phyloP scores from a whole-genome alignment of 2,329 filamentous ascomycete genomes.

The Neocatenulostroma microsporum region DNA sequence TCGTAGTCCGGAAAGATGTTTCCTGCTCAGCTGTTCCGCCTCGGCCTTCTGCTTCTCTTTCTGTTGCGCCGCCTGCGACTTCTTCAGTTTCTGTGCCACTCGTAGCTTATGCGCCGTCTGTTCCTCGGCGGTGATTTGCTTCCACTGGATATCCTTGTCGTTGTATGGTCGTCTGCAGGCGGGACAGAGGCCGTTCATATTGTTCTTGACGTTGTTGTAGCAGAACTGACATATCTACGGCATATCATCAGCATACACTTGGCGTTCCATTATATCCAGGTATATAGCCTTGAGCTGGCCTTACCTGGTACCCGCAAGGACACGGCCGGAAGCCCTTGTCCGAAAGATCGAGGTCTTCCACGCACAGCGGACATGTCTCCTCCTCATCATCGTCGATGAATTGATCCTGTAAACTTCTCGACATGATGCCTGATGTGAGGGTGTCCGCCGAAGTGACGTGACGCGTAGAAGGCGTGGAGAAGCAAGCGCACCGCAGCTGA shows the following conservation, averaged over 20 bases:
- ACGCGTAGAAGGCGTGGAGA: conserved; percentile 6
- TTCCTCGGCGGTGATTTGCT: conserved; percentile 92
- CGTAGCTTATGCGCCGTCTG: conserved; percentile 64
- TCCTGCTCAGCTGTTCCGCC: conserved; percentile 88
- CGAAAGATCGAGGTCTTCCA: conserved; percentile 96
- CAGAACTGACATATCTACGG: conserved; percentile 95
- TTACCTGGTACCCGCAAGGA: conserved; percentile 94
- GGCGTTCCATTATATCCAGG: neutral
- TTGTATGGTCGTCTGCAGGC: conserved; percentile 93
- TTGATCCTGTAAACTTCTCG: conserved; percentile 43
- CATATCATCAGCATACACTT: conserved; percentile 9
- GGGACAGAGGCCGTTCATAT: conserved; percentile 95
- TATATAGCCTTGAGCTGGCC: conserved; percentile 17
- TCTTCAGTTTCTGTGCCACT: conserved; percentile 75
- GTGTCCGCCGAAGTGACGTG: conserved; percentile 8
- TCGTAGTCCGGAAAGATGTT: conserved; percentile 88
- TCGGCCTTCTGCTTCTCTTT: conserved; percentile 96
- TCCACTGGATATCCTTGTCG: conserved; percentile 95
- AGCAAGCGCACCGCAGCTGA: conserved; percentile 5
- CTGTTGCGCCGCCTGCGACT: conserved; percentile 80
- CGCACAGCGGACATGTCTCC: conserved; percentile 78
- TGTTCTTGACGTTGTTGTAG: conserved; percentile 98
- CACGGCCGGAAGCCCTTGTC: conserved; percentile 96
- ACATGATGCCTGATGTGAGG: conserved; percentile 33
- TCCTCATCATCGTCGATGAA: conserved; percentile 49